phyloP scores from a whole-genome alignment of 176 grass and related monocot genomes.

The Chrysopogon serrulatus region DNA sequence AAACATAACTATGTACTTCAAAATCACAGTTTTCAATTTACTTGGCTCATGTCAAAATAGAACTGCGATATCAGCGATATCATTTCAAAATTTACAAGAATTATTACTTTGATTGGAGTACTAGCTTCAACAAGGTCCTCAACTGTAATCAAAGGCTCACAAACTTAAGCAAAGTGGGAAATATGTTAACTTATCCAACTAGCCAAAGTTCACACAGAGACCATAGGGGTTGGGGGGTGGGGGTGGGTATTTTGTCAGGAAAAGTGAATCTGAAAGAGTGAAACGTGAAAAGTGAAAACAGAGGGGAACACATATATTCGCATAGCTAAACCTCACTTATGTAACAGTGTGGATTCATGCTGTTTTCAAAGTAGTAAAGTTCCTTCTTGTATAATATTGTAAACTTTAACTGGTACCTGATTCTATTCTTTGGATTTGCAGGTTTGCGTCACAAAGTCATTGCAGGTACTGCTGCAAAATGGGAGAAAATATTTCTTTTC shows the following conservation, averaged over 20 bases:
- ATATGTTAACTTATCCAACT: no score
- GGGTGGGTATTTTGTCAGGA: no score
- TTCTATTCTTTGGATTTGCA: not conserved
- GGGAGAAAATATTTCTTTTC: no score
- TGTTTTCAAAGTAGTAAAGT: not conserved
- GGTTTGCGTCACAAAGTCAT: constrained; percentile 19
- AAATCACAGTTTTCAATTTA: not conserved
- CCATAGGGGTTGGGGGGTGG: no score
- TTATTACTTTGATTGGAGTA: not conserved
- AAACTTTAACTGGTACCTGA: constrained; percentile 16
- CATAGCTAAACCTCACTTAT: not conserved
- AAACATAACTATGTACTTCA: not conserved
- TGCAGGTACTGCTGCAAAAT: constrained; percentile 21
- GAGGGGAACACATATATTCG: not conserved
- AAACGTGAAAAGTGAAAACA: no score
- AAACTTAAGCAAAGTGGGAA: no score
- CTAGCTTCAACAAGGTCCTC: no score
- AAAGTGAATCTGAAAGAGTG: no score
- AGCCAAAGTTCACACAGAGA: not conserved
- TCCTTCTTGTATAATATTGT: not conserved
- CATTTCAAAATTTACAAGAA: not conserved
- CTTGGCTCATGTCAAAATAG: not conserved
- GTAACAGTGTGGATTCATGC: not conserved
- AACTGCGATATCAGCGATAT: no score
- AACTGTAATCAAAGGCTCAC: no score